Evolutionary conservation across 306 rosid species (phyloP).

Genomic region (Malus domestica): ASM211411v1 NC_041805.1:8285501-8286000

Average conservation of each 20-base stretch:
- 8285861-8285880: conserved; percentile 31
- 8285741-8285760: background rate
- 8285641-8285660: background rate
- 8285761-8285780: background rate
- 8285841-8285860: conserved; percentile 21
- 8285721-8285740: background rate
- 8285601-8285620: background rate
- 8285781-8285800: background rate
- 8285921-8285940: conserved; percentile 73
- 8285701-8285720: background rate
- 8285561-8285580: background rate
- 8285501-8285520: background rate
- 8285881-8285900: conserved; percentile 73
- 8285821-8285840: background rate
- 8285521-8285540: background rate
- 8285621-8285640: background rate
- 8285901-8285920: conserved; percentile 66
- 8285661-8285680: background rate
- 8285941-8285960: conserved; percentile 55
- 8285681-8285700: conserved; percentile 1
- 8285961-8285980: conserved; percentile 71
- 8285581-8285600: background rate
- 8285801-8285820: background rate
- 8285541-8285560: background rate
- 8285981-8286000: conserved; percentile 51